Base-by-base conservation (phyloP, 2,329 filamentous ascomycete genomes). In the Xylariales sp. region DNA sequence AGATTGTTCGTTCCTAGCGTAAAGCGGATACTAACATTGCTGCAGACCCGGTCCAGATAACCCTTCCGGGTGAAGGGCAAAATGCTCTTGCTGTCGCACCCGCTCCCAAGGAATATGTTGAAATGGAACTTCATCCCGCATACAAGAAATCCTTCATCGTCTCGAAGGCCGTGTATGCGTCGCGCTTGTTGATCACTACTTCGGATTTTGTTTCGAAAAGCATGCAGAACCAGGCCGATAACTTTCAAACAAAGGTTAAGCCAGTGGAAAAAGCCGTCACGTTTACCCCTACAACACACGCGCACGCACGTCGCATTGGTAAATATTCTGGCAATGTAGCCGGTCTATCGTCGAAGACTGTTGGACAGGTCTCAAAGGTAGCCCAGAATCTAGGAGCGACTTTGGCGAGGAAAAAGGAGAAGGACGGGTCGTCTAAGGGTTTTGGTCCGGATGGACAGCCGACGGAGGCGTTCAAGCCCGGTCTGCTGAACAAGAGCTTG, bases 401-500 rank as follows among this genome's bases (percentile, higher is more conserved):
- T 4, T 65, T 94, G 42, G 68, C 85, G 2, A 75, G 83, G 14
- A 68, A 61, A 45, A 74, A 65, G 52, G 46, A 51, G 32, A 73
- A 72, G 50, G 73, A 72, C 40, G 76, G 74, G 15, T 62, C 65
- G 18, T 60, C 66, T 11, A 79, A 76, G 54, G 82, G 83, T 1
- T 77, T 74, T 44, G 86, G 86, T 45, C 78, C 82, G 45, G 79
- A 90, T 46, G 87, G 87, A 25, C 80, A 81, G 38, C 72, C 74
- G 4, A 58, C 78, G 5, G 69, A 74, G 2, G 63, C 61, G 14
- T 94, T 93, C 67, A 95, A 95, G 65, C 91, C 93, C 0, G 91
- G 93, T 4, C 68, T 98, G 21, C 68, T 98, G 51, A 98, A 98
- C 69, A 96, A 95, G 73, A 89, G 84, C 48, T 71, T 98, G 69